Evolutionary conservation across 2,329 filamentous ascomycete genomes (phyloP).

Genomic region (Colletotrichum cordylinicola): DNA sequence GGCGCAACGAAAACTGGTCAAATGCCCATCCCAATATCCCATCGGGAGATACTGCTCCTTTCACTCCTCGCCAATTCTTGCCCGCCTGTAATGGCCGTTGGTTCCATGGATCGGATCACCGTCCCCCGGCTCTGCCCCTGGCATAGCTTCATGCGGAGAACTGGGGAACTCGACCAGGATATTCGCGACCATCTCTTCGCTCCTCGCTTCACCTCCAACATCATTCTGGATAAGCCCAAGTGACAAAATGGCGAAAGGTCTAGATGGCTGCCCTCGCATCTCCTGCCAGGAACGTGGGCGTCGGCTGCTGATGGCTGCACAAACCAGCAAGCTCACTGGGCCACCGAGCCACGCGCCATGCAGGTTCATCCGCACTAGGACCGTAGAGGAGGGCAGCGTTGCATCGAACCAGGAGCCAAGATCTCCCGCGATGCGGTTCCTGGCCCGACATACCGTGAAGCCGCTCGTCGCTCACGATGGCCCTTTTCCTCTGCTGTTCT

Average conservation of each 20-base stretch:
- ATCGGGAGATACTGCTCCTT: background rate
- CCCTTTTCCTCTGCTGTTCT: background rate
- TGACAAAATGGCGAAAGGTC: background rate
- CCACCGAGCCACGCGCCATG: background rate
- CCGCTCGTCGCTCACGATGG: background rate
- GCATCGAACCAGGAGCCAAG: constrained; percentile 4
- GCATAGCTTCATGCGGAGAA: constrained; percentile 8
- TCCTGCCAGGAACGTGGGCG: background rate
- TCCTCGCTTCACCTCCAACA: background rate
- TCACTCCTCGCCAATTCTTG: background rate
- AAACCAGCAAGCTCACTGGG: background rate
- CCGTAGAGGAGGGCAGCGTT: background rate
- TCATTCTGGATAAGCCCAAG: background rate
- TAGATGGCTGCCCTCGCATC: background rate
- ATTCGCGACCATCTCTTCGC: background rate
- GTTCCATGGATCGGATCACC: background rate
- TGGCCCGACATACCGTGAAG: constrained; percentile 17
- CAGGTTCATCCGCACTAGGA: background rate
- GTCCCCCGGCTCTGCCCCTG: background rate
- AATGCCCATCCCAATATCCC: background rate
- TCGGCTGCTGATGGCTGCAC: background rate
- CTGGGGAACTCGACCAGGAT: background rate
- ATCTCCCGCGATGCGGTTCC: constrained; percentile 5
- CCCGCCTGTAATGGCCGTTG: background rate
- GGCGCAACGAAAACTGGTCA: background rate